These are phyloP conservation scores for Cryptococcus sp. DNA, from an alignment of 1,284 basidiomycete genomes.

Conservation along the genomic window DNA sequence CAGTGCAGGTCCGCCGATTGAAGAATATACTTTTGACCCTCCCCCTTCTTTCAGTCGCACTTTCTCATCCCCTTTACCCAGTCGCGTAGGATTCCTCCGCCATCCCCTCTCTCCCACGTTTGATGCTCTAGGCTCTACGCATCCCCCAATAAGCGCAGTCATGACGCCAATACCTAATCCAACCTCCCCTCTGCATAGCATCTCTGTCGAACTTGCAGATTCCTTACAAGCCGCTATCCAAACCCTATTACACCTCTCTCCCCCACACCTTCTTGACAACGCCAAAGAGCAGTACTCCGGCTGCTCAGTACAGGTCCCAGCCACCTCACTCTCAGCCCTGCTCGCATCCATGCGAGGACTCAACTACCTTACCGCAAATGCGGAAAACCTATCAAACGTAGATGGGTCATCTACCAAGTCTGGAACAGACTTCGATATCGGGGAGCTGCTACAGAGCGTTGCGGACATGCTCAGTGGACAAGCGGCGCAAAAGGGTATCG, in stretches of 20 bases:
- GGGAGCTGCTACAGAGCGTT: conserved; percentile 69
- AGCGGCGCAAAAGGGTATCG: conserved; percentile 78
- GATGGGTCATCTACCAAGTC: not conserved
- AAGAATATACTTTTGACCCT: conserved; percentile 15
- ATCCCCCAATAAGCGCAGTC: conserved; percentile 12
- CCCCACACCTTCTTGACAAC: conserved; percentile 84
- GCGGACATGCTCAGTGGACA: conserved; percentile 82
- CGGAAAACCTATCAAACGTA: conserved; percentile 34
- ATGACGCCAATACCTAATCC: conserved; percentile 3
- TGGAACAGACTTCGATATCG: conserved; percentile 62
- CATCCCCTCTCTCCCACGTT: conserved; percentile 26
- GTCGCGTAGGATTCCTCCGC: conserved; percentile 29
- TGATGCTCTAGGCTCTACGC: conserved; percentile 8
- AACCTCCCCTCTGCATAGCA: conserved; percentile 33
- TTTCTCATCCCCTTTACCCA: conserved; percentile 41
- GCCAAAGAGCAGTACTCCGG: conserved; percentile 87
- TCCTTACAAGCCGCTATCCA: conserved; percentile 83
- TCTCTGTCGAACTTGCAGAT: conserved; percentile 74
- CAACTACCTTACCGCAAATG: conserved; percentile 84
- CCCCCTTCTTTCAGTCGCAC: conserved; percentile 35
- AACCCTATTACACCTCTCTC: conserved; percentile 81
- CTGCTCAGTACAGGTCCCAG: conserved; percentile 79
- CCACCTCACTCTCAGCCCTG: conserved; percentile 80
- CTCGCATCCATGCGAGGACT: conserved; percentile 86
- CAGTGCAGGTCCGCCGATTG: conserved; percentile 6